Base-by-base conservation (phyloP, 208 protist species). In the Acanthamoeba lenticulata region DNA sequence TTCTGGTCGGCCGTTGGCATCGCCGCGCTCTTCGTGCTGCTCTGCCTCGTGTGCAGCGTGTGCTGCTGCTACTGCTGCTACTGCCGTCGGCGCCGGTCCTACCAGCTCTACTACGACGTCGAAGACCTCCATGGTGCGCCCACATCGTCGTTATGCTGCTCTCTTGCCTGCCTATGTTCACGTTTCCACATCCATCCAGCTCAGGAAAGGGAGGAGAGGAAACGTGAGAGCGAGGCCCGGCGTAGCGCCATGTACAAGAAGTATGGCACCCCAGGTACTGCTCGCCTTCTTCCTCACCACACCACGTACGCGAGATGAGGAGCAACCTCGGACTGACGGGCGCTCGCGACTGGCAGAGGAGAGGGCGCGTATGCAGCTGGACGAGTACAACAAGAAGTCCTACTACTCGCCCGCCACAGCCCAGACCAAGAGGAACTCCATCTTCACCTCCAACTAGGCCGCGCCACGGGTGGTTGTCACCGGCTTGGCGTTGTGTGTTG, bases 11-110 rank as follows among this genome's bases (percentile, higher is more conserved):
- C n/a, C 79, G 79, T 89, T 15, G 79, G 32, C 24, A 89, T 89
- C 15, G 47, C 38, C 21, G 79, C 44, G 32, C 15, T 29, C 9
- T 19, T 60, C 17, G 47, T 89, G 29, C 47, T 89, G 32, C 11
- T 89, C n/a, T 17, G 27, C 42, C 79, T 89, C 29, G 15, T 89
- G 47, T 21, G 44, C 7, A 21, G 9, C 0, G 15, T 60, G 47
- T 89, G 79, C 44, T 89, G 79, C 79, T 74, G 65, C 65, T 74
- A 74, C 17, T 89, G 79, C 79, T 89, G 79, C 36, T 89, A 42
- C 79, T 89, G 79, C 36, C 52, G n/a, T n/a, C n/a, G 79, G 38
- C 44, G 52, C 47, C 21, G 79, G 34, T 60, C 27, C 44, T 60
- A 89, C 79, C 79, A 89, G 79, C 44, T 27, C 44, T 89, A 60